Base-by-base conservation (phyloP, 1,284 basidiomycete genomes). In the Jaminaea rosea region DNA sequence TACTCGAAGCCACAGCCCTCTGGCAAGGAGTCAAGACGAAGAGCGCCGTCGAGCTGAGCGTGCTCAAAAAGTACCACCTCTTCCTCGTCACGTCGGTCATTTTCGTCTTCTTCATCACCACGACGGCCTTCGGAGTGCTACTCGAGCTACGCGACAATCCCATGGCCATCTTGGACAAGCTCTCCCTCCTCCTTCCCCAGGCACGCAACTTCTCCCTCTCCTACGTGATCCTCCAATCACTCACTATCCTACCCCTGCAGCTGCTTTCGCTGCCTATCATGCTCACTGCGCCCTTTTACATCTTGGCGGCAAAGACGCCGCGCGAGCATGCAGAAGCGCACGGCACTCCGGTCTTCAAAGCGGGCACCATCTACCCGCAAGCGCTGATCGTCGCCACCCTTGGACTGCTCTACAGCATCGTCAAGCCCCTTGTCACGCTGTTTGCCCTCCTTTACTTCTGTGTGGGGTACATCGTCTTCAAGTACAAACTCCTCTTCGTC, bases 401-500 rank as follows among this genome's bases (percentile, higher is more conserved):
- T 69, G 91, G 88, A 21, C 78, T 98, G 63, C 80, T 94, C 23
- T 98, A 97, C 78, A 91, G 88, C 72, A 86, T 98, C 59, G 87
- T 94, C 9, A 88, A 91, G 58, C 93, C 93, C 0, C 80, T 94
- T 53, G 94, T 98, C 67, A 80, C 94, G 49, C 81, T 94, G 21
- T 98, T 98, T 67, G 90, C 91, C 8, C 86, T 91, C 0, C 77
- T 93, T 34, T 98, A 98, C 76, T 98, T 98, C 70, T 92, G 89
- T 9, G 79, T 88, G 47, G 88, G 82, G 2, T 98, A 75, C 54
- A 47, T 70, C 19, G 66, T 96, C 3, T 96, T 93, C 81, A 98
- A 98, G 78, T 96, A 96, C 78, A 93, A 96, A 72, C 80, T 96
- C 2, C 78, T 96, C 1, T 94, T 94, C 68, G 88, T 91, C 2